A percentile compares a stretch with the other conserved stretches of the same genome.
These are phyloP conservation scores for Verticillium longisporum DNA, from an alignment of 2,329 filamentous ascomycete genomes.

Conservation along the genomic window DNA sequence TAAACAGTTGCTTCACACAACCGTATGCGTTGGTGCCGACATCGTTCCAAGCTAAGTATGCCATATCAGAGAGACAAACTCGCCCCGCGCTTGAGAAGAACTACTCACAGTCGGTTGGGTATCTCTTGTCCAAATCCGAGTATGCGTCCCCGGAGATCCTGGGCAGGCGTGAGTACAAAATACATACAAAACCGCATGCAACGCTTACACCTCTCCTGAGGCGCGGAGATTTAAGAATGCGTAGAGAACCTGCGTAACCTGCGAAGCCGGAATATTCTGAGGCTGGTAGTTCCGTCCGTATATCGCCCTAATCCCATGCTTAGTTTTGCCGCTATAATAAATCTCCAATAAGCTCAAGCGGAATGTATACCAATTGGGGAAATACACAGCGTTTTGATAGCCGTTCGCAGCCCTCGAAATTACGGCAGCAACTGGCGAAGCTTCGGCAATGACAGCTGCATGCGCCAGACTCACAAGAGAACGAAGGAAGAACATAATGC, in stretches of 20 bases:
- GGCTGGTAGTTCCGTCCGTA: background rate
- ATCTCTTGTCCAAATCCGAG: background rate
- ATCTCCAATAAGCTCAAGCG: background rate
- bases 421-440: background rate
- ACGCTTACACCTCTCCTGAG: background rate
- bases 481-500: background rate
- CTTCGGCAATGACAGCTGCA: background rate
- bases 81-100: background rate
- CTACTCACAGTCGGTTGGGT: background rate
- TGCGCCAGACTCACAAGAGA: background rate
- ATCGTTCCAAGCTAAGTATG: slow-evolving; percentile 46
- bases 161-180: too few species aligned
- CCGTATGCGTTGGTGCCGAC: slow-evolving; percentile 69
- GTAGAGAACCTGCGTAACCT: slow-evolving; percentile 1
- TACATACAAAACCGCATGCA: background rate
- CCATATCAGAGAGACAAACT: background rate
- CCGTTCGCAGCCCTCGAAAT: background rate
- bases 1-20: slow-evolving; percentile 70
- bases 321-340: background rate
- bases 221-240: background rate
- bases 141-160: background rate
- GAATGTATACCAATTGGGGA: background rate
- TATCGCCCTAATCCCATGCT: background rate
- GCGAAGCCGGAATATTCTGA: background rate
- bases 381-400: background rate